Conservation (phyloP, 1,284 basidiomycete genomes). For the Irpex sp. region DNA sequence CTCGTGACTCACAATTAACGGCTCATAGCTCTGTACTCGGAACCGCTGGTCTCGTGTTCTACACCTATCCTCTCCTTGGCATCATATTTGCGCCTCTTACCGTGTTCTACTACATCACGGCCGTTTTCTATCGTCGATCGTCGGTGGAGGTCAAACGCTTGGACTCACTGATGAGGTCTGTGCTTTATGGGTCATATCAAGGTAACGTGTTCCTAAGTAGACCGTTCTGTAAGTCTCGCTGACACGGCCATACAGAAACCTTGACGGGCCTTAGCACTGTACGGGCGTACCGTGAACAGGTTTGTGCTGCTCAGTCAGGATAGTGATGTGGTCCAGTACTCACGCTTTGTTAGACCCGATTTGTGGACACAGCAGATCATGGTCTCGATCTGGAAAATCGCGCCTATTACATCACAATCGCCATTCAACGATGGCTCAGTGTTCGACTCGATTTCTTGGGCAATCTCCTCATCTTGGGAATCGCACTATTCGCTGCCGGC, state of each 20-base stretch:
- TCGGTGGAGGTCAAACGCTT: conserved; percentile 68
- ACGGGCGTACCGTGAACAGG: conserved; percentile 52
- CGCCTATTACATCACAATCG: conserved; percentile 77
- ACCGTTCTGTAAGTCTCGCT: neutral
- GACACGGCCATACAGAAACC: conserved; percentile 37
- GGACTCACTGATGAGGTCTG: conserved; percentile 66
- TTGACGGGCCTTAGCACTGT: conserved; percentile 64
- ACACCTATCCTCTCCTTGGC: conserved; percentile 60
- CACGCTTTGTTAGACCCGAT: conserved; percentile 28
- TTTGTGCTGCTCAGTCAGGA: conserved; percentile 7
- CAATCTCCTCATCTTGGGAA: conserved; percentile 69
- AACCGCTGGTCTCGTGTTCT: conserved; percentile 57
- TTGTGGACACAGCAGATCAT: conserved; percentile 43
- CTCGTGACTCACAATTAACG: neutral
- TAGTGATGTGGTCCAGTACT: neutral
- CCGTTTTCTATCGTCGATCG: conserved; percentile 50
- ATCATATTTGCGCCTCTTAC: conserved; percentile 54
- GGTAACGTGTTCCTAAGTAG: conserved; percentile 21
- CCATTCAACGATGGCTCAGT: conserved; percentile 61
- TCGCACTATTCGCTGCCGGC: conserved; percentile 64
- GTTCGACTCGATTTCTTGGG: conserved; percentile 66
- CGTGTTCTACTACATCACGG: conserved; percentile 45
- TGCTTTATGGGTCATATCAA: conserved; percentile 55
- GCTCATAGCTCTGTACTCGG: conserved; percentile 39
- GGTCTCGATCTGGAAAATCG: conserved; percentile 62